phyloP scores from a whole-genome alignment of 1,139 yeast species.

The Yamadazyma taylorii region DNA sequence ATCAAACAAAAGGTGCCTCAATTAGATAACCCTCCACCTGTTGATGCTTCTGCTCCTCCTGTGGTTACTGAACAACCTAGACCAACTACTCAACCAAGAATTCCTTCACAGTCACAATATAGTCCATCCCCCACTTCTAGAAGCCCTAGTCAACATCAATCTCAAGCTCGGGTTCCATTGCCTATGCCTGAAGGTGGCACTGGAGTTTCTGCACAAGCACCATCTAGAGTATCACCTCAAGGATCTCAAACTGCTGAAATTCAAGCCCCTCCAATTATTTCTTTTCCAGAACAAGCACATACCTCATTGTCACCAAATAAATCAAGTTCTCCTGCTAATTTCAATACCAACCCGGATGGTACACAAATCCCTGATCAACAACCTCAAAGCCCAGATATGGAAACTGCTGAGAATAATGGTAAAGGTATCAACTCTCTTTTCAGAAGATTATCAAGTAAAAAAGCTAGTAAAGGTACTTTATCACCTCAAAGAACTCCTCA shows the following conservation, averaged over 20 bases:
- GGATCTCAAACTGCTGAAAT: conserved; percentile 11
- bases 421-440: conserved; percentile 39
- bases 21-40: conserved; percentile 9
- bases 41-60: too few relatives aligned
- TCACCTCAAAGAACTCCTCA: conserved; percentile 21
- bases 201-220: conserved; percentile 1
- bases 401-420: conserved; percentile 36
- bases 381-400: conserved; percentile 31
- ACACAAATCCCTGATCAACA: conserved; percentile 34
- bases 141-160: conserved; percentile 2
- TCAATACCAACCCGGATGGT: conserved; percentile 7
- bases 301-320: conserved; percentile 37
- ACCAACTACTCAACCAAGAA: conserved; percentile 17
- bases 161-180: conserved; percentile 1
- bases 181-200: background rate
- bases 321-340: conserved; percentile 5
- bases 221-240: background rate
- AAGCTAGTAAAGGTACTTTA: conserved; percentile 17
- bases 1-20: conserved; percentile 10
- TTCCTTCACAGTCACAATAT: conserved; percentile 7
- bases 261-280: conserved; percentile 23
- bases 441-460: conserved; percentile 41
- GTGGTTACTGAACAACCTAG: conserved; percentile 17
- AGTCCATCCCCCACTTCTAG: conserved; percentile 3
- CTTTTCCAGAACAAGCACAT: conserved; percentile 72